Percentiles rank a stretch among this genome's conserved stretches.
phyloP scores from a whole-genome alignment of 2,329 filamentous ascomycete species.

The Didymella arachidicola region DNA sequence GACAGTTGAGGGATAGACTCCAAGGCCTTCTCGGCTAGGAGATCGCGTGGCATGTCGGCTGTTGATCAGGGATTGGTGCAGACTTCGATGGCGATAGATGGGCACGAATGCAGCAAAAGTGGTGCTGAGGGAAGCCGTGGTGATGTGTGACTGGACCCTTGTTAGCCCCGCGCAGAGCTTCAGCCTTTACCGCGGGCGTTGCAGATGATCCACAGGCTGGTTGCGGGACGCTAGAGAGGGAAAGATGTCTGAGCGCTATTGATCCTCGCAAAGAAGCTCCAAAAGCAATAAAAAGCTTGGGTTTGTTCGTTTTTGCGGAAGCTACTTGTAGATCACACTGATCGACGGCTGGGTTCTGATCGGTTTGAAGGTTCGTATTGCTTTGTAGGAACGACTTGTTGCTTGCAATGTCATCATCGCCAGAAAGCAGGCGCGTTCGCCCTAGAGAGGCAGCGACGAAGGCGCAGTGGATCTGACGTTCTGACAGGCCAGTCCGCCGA shows the following conservation, averaged over 20 bases:
- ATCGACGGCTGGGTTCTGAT: neutral
- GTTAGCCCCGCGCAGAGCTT: conserved; percentile 16
- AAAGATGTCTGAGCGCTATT: conserved; percentile 8
- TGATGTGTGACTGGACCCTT: conserved; percentile 28
- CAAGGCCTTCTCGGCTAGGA: conserved; percentile 49
- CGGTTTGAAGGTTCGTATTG: neutral
- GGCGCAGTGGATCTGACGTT: neutral
- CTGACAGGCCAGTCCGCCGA: conserved; percentile 1
- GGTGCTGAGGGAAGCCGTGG: conserved; percentile 19
- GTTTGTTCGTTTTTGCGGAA: neutral
- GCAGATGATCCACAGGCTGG: conserved; percentile 12
- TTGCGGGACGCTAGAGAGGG: conserved; percentile 14
- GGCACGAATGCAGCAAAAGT: conserved; percentile 21
- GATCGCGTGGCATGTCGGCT: conserved; percentile 54
- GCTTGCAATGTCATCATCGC: neutral
- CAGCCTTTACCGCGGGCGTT: conserved; percentile 18
- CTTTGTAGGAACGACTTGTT: neutral
- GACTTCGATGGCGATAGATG: conserved; percentile 9
- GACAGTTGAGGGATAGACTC: conserved; percentile 50
- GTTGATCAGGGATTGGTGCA: conserved; percentile 11
- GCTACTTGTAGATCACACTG: neutral
- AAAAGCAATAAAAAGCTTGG: conserved; percentile 11
- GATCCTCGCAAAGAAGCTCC: conserved; percentile 5
- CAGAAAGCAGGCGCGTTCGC: neutral
- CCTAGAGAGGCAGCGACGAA: conserved; percentile 3